These are phyloP conservation scores for Bruguiera parviflora DNA, from an alignment of 345 rosid genomes.

Conservation along the genomic window DNA sequence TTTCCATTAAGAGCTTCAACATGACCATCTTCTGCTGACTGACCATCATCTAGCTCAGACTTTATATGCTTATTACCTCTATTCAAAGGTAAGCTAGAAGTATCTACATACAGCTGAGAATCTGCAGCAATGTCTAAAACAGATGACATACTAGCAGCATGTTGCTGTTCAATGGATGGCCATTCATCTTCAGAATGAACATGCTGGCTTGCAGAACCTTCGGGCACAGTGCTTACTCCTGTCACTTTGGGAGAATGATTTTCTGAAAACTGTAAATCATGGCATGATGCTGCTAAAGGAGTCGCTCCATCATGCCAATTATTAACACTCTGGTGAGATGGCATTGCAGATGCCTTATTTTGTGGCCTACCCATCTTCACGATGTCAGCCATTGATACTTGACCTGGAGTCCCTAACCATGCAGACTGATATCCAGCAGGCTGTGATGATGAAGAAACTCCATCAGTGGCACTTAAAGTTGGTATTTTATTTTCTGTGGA, in stretches of 20 bases:
- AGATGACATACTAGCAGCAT: constrained; percentile 19
- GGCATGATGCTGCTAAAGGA: neutral
- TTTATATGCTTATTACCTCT: constrained; percentile 46
- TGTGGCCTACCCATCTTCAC: constrained; percentile 33
- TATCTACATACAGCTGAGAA: constrained; percentile 42
- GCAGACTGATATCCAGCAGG: constrained; percentile 23
- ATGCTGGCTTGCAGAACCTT: constrained; percentile 14
- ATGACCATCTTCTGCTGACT: constrained; percentile 50
- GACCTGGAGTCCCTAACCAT: constrained; percentile 26
- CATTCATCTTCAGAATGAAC: constrained; percentile 23
- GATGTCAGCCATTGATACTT: constrained; percentile 42
- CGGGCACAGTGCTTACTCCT: constrained; percentile 12
- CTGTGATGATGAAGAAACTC: constrained; percentile 23
- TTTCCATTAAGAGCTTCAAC: constrained; percentile 37
- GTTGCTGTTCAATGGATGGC: constrained; percentile 23
- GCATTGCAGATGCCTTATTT: constrained; percentile 17
- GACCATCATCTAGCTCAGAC: constrained; percentile 51
- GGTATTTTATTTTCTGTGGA: constrained; percentile 33
- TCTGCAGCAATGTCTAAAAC: constrained; percentile 42
- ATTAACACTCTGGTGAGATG: constrained; percentile 8
- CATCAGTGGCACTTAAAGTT: constrained; percentile 23
- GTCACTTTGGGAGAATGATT: constrained; percentile 1
- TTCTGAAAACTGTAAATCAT: constrained; percentile 12
- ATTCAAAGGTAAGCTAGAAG: constrained; percentile 51
- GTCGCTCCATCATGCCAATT: neutral